A percentile compares a stretch with the other conserved stretches of the same genome.
Conservation (phyloP, 139 green algal species). For the Volvox africanus region DNA sequence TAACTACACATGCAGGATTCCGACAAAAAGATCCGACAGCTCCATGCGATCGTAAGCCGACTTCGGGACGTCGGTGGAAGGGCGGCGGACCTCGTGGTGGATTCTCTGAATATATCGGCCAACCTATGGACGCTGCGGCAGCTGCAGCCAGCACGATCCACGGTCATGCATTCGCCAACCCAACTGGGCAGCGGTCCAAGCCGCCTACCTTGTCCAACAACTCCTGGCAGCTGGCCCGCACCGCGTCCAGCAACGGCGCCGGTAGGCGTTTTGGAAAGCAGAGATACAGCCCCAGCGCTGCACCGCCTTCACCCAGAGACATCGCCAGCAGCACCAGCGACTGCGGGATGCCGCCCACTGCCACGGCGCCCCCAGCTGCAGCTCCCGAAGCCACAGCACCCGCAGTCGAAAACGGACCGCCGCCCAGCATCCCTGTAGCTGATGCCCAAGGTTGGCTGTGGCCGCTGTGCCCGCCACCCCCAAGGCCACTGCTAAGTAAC, state of each 20-base stretch:
- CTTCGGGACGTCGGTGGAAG: too few species aligned
- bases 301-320: neutral
- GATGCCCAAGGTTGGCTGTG: neutral
- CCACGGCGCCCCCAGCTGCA: neutral
- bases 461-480: too few species aligned
- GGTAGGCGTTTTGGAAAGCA: conserved; percentile 13
- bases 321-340: conserved; percentile 33
- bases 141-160: too few species aligned
- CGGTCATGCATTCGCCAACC: too few species aligned
- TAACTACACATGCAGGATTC: too few species aligned
- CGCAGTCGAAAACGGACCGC: neutral
- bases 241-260: conserved; percentile 21
- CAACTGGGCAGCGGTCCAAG: too few species aligned
- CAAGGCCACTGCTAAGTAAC: neutral
- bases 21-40: too few species aligned
- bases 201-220: neutral
- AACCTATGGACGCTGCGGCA: too few species aligned
- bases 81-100: too few species aligned
- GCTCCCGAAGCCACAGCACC: neutral
- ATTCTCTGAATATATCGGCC: too few species aligned
- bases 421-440: neutral
- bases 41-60: too few species aligned
- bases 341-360: neutral
- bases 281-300: conserved; percentile 29
- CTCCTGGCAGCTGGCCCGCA: conserved; percentile 29